These are phyloP conservation scores for Oropetium thomaeum DNA, from an alignment of 176 grass and related monocot genomes.

Conservation along the genomic window DNA sequence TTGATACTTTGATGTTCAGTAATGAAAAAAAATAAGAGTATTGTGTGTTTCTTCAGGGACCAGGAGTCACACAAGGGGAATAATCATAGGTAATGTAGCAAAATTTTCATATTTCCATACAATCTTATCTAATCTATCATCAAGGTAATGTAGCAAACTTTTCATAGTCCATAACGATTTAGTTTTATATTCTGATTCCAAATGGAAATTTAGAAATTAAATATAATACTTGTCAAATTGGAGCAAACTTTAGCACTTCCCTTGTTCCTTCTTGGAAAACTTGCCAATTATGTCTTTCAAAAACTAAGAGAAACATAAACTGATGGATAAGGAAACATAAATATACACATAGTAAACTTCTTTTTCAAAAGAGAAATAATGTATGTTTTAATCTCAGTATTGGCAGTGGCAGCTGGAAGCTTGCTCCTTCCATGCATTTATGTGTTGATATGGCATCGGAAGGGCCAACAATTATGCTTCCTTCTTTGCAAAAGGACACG, in stretches of 20 bases:
- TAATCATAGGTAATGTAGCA: conserved; percentile 11
- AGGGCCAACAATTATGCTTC: not conserved
- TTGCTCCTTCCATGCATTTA: conserved; percentile 27
- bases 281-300: not conserved
- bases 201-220: not conserved
- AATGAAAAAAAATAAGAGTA: not conserved
- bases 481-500: not conserved
- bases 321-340: not conserved
- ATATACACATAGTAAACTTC: not conserved
- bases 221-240: not conserved
- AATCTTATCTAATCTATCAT: too few species aligned
- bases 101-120: too few species aligned
- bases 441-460: not conserved
- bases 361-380: not conserved
- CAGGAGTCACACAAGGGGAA: not conserved
- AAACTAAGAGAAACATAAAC: not conserved
- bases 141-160: too few species aligned
- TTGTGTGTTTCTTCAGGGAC: not conserved
- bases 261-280: not conserved
- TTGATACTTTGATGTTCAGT: not conserved
- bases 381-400: conserved; percentile 1
- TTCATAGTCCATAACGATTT: too few species aligned
- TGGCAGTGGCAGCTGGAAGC: not conserved
- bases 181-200: not conserved
- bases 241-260: not conserved